Percentiles rank a stretch among this genome's conserved stretches.
phyloP scores from a whole-genome alignment of 495 filamentous ascomycete species.

The Hyaloscypha hepaticicola region DNA sequence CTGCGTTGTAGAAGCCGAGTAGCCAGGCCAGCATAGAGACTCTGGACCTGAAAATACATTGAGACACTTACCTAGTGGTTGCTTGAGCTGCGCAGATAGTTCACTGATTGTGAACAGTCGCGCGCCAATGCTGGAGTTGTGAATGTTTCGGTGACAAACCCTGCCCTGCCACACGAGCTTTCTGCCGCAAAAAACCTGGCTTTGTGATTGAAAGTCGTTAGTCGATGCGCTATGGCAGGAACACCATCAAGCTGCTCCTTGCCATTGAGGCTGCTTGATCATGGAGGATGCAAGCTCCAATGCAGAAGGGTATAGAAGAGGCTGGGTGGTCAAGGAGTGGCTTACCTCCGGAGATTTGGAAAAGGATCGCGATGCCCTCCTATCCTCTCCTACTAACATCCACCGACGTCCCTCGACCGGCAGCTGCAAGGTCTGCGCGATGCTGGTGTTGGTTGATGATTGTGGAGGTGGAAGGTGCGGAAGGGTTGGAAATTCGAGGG shows the following conservation, averaged over 20 bases:
- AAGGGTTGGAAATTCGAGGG: slow-evolving; percentile 5
- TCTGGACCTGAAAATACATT: neutral
- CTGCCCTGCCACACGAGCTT: slow-evolving; percentile 10
- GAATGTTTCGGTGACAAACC: slow-evolving; percentile 12
- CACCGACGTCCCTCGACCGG: slow-evolving; percentile 18
- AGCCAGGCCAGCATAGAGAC: neutral
- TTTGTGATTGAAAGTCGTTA: slow-evolving; percentile 9
- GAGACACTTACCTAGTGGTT: slow-evolving; percentile 23
- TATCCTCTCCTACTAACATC: slow-evolving; percentile 5
- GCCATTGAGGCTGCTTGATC: neutral
- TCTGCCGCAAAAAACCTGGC: slow-evolving; percentile 14
- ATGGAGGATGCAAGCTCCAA: slow-evolving; percentile 15
- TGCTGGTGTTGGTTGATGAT: neutral
- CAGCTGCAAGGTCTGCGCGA: slow-evolving; percentile 11
- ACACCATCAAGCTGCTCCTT: neutral
- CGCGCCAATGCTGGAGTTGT: slow-evolving; percentile 17
- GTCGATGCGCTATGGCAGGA: slow-evolving; percentile 15
- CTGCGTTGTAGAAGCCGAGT: neutral
- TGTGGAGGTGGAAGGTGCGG: slow-evolving; percentile 4
- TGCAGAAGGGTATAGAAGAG: neutral
- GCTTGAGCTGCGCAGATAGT: slow-evolving; percentile 4
- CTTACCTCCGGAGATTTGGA: slow-evolving; percentile 29
- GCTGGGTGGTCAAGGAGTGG: slow-evolving; percentile 19
- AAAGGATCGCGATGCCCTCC: slow-evolving; percentile 4
- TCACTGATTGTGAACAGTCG: slow-evolving; percentile 15